Evolutionary conservation across 2,329 filamentous ascomycete species (phyloP).

Genomic region (Penicillium brasilianum): DNA sequence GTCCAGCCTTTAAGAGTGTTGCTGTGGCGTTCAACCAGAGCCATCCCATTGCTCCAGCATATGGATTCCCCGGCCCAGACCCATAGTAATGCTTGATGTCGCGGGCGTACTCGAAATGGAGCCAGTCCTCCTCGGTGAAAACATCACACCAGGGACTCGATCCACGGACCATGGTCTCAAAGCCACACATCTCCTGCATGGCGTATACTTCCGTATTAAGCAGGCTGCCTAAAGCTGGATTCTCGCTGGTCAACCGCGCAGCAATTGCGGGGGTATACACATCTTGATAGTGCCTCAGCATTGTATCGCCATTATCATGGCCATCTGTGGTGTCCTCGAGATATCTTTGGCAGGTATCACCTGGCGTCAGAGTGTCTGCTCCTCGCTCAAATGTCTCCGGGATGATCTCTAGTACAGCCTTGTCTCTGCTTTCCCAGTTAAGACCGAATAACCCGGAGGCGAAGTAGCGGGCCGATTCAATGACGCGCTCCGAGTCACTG

Average conservation of each 20-base stretch:
- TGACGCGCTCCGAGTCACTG: slow-evolving; percentile 58
- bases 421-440: slow-evolving; percentile 46
- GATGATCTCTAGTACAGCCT: slow-evolving; percentile 57
- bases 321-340: slow-evolving; percentile 36
- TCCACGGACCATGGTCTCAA: slow-evolving; percentile 61
- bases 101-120: slow-evolving; percentile 62
- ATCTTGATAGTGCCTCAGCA: not conserved
- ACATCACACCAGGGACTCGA: slow-evolving; percentile 62
- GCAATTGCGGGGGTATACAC: not conserved
- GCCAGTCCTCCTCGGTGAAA: slow-evolving; percentile 60
- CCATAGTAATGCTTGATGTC: slow-evolving; percentile 65
- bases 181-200: slow-evolving; percentile 68
- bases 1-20: slow-evolving; percentile 53
- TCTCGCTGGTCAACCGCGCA: slow-evolving; percentile 19
- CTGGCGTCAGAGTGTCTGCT: slow-evolving; percentile 62
- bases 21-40: slow-evolving; percentile 64
- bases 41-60: slow-evolving; percentile 60
- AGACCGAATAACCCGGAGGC: slow-evolving; percentile 61
- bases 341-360: slow-evolving; percentile 51
- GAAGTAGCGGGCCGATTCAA: slow-evolving; percentile 62
- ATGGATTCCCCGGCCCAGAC: slow-evolving; percentile 61
- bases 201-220: slow-evolving; percentile 57
- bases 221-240: slow-evolving; percentile 48
- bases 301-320: not conserved
- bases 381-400: slow-evolving; percentile 57